phyloP scores from a whole-genome alignment of 805 yeast species.

The Ogataea degrootiae region DNA sequence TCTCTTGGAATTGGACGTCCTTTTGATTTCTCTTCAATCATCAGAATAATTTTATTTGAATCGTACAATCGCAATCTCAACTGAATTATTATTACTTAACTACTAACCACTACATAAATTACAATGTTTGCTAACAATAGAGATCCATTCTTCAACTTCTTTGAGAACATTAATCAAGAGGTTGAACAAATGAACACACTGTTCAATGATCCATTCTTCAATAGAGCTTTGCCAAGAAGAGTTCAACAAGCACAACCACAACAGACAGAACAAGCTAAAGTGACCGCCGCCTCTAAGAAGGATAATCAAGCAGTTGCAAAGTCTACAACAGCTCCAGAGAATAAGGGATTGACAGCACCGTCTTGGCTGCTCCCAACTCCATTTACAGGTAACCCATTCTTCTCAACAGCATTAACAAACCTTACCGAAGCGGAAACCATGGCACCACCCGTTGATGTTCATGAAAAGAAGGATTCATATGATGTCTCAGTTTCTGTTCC shows the following conservation, averaged over 20 bases:
- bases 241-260: slow-evolving; percentile 1
- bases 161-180: slow-evolving; percentile 38
- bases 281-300: slow-evolving; percentile 1
- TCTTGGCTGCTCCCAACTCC: slow-evolving; percentile 17
- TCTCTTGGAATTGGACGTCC: no score
- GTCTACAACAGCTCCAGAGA: slow-evolving; percentile 14
- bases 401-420: not conserved
- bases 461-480: slow-evolving; percentile 39
- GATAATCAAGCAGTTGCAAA: slow-evolving; percentile 3
- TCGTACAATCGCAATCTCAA: no score
- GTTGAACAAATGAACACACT: slow-evolving; percentile 35
- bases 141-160: slow-evolving; percentile 41
- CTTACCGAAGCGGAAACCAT: not conserved
- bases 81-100: no score
- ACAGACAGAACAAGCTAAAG: slow-evolving; percentile 1
- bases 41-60: no score
- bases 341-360: not conserved
- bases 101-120: no score
- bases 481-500: slow-evolving; percentile 42
- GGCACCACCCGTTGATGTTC: slow-evolving; percentile 42
- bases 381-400: slow-evolving; percentile 19
- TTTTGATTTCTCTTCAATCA: no score
- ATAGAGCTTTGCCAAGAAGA: slow-evolving; percentile 6
- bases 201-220: slow-evolving; percentile 26
- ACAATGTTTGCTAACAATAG: slow-evolving; percentile 10